phyloP scores from a whole-genome alignment of 371 early-diverging fungal genomes.

The Choanephora cucurbitarum region DNA sequence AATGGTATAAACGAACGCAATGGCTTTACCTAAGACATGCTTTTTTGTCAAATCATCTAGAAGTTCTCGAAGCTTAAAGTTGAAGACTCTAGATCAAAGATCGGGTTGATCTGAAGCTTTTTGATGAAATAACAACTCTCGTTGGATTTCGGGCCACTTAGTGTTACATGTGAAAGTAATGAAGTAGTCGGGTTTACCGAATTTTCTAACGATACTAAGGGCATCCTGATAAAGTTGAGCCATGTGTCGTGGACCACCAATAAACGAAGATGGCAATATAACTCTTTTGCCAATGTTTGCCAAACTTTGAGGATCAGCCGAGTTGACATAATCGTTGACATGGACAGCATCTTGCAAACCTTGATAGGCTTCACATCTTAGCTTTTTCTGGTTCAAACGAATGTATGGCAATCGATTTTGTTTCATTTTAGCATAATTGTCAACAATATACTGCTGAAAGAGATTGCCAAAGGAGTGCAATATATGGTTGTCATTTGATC shows the following conservation, averaged over 20 bases:
- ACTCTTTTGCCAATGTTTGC: background rate
- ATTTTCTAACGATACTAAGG: slow-evolving; percentile 20
- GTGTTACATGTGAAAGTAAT: slow-evolving; percentile 47
- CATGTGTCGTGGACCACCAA: slow-evolving; percentile 32
- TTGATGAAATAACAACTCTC: slow-evolving; percentile 14
- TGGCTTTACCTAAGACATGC: slow-evolving; percentile 16
- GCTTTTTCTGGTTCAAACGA: background rate
- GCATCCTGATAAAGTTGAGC: slow-evolving; percentile 34
- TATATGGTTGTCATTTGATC: background rate
- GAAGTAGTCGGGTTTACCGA: slow-evolving; percentile 33
- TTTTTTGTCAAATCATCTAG: slow-evolving; percentile 27
- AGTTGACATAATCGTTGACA: background rate
- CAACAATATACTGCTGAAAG: slow-evolving; percentile 10
- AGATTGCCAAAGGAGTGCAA: background rate
- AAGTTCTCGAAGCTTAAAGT: slow-evolving; percentile 25
- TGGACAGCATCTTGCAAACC: background rate
- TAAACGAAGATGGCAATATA: slow-evolving; percentile 22
- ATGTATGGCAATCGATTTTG: background rate
- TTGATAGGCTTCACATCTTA: slow-evolving; percentile 3
- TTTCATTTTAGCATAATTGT: slow-evolving; percentile 5
- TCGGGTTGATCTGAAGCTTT: slow-evolving; percentile 21
- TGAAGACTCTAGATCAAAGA: slow-evolving; percentile 23
- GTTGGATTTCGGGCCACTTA: slow-evolving; percentile 27
- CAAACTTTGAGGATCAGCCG: too few species aligned
- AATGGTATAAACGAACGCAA: slow-evolving; percentile 7